These are phyloP conservation scores for Nigrospora oryzae DNA, from an alignment of 2,329 filamentous ascomycete species.

Conservation along the genomic window DNA sequence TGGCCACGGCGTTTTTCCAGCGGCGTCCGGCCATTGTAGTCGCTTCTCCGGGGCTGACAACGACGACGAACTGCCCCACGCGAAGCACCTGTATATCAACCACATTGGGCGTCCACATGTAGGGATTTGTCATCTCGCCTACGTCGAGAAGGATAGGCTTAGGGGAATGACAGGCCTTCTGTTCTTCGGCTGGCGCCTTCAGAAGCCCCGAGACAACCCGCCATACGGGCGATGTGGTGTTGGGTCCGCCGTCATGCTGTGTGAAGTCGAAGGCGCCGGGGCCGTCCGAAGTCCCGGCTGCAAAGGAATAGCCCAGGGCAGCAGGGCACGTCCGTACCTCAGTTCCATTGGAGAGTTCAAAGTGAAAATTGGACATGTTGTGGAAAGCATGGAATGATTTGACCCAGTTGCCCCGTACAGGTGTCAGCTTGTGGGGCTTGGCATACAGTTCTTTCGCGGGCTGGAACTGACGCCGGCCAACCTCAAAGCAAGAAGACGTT, in stretches of 20 bases:
- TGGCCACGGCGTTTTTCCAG: conserved; percentile 66
- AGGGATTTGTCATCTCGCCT: conserved; percentile 69
- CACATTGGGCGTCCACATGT: conserved; percentile 84
- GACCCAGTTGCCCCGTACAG: conserved; percentile 57
- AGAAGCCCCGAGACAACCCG: conserved; percentile 63
- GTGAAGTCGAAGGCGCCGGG: conserved; percentile 91
- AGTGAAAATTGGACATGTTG: conserved; percentile 69
- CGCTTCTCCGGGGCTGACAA: conserved; percentile 79
- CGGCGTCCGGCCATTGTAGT: conserved; percentile 88
- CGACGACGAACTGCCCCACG: conserved; percentile 75
- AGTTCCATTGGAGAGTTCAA: conserved; percentile 65
- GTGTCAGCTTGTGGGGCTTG: conserved; percentile 32
- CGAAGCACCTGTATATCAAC: conserved; percentile 82
- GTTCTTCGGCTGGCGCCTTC: conserved; percentile 59
- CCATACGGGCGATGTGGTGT: conserved; percentile 66
- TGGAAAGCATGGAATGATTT: conserved; percentile 81
- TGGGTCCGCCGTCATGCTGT: conserved; percentile 70
- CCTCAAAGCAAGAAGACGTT: conserved; percentile 66
- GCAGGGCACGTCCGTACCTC: conserved; percentile 71
- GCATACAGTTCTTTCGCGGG: conserved; percentile 36
- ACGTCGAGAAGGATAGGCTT: conserved; percentile 88
- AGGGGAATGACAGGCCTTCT: conserved; percentile 66
- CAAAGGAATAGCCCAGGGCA: conserved; percentile 85
- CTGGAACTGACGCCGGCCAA: conserved; percentile 62
- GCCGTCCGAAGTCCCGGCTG: conserved; percentile 85